These are phyloP conservation scores for Haplosporangium sp. DNA, from an alignment of 371 early-diverging fungal genomes.

Conservation along the genomic window DNA sequence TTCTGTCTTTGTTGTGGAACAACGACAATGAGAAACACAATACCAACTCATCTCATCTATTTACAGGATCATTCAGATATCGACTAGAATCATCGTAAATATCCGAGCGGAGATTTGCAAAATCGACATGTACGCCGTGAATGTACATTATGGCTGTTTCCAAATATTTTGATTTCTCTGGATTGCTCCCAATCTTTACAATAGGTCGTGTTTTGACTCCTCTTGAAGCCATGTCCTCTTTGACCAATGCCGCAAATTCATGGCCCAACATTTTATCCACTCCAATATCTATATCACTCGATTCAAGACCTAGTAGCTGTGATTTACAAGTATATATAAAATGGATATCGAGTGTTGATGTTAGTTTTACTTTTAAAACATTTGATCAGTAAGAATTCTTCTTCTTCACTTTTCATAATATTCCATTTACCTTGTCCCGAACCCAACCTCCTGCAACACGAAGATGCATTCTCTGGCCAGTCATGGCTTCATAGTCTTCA, in stretches of 20 bases:
- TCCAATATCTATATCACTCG: slow-evolving; percentile 97
- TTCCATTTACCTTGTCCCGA: slow-evolving; percentile 87
- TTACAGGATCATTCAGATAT: slow-evolving; percentile 83
- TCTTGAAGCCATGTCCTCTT: slow-evolving; percentile 68
- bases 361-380: neutral
- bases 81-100: slow-evolving; percentile 87
- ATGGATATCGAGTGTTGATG: neutral
- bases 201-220: slow-evolving; percentile 68
- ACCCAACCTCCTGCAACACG: slow-evolving; percentile 99
- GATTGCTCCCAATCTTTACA: slow-evolving; percentile 92
- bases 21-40: neutral
- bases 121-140: slow-evolving; percentile 89
- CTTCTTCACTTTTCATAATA: neutral
- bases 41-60: slow-evolving; percentile 1
- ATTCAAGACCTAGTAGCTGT: slow-evolving; percentile 87
- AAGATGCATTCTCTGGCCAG: slow-evolving; percentile 71
- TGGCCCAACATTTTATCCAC: slow-evolving; percentile 95
- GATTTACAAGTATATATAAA: too few relatives aligned
- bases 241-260: slow-evolving; percentile 89
- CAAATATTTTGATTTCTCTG: slow-evolving; percentile 98
- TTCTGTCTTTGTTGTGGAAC: too few relatives aligned
- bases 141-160: slow-evolving; percentile 96
- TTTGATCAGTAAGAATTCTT: neutral
- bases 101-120: slow-evolving; percentile 97
- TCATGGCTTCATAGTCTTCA: slow-evolving; percentile 59